Base-by-base conservation (phyloP, 371 early-diverging fungal species). In the Zychaea mexicana region DNA sequence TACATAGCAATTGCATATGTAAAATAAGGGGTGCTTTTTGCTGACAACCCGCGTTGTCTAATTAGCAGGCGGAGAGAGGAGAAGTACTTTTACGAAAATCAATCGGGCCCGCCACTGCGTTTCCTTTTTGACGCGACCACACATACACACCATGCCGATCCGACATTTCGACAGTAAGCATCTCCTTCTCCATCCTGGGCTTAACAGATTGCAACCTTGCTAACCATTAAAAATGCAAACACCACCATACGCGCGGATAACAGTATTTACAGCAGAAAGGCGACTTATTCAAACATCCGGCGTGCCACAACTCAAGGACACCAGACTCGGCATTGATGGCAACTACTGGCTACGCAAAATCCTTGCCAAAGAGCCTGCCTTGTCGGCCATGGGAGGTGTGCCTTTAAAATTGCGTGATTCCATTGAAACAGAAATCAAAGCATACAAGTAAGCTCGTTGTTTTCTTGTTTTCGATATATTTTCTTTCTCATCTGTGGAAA, bases 321-420 rank as follows among this genome's bases (percentile, higher is more conserved):
- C 84, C 24, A 81, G 91, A 46, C 76, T 93, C 36, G 92, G 91
- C 60, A 88, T 93, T 60, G 93, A 93, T 61, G 93, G 90, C 63
- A 85, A 83, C 69, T 82, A 86, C 66, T 93, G 93, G 93, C 76
- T 93, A 30, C 82, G 88, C 33, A 85, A 83, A 66, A 65, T 90
- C 36, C 68, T 89, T 17, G 69, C 65, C n/a, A 86, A 84, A 71
- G 88, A 88, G 24, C 70, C 83, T 61, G 74, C 81, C 61, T 68
- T 84, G 9, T 81, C 84, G 9, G 92, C 90, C n/a, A 85, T 92
- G 82, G 91, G 92, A 30, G 92, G 92, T n/a, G 73, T 80, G 21
- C 90, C 92, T 2, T 77, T 84, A 22, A 77, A 80, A 26, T 66
- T 93, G 31, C 76, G 77, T 24, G 76, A 78, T 4, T 82, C 87